Evolutionary conservation across 2,329 filamentous ascomycete species (phyloP).

Genomic region (Mycosphaerella sp.): DNA sequence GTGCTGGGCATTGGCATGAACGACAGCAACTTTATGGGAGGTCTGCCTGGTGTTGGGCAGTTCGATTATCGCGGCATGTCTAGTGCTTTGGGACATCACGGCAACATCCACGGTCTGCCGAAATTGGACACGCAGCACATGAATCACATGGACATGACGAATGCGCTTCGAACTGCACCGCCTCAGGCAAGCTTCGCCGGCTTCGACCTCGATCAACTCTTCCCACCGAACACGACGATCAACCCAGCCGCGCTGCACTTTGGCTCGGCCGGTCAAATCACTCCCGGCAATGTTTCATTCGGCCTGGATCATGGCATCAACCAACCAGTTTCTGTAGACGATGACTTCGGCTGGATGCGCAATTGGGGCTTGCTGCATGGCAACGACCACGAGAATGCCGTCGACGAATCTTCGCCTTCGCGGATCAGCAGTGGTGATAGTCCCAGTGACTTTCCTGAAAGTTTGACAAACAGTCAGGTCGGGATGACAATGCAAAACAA

Average conservation of each 20-base stretch:
- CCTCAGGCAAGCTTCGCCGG: constrained; percentile 62
- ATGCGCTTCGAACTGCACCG: constrained; percentile 73
- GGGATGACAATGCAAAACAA: constrained; percentile 25
- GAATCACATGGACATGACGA: constrained; percentile 53
- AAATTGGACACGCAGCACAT: constrained; percentile 75
- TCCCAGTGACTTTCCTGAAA: constrained; percentile 83
- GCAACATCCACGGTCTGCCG: constrained; percentile 61
- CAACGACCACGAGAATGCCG: constrained; percentile 55
- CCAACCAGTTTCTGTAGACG: constrained; percentile 57
- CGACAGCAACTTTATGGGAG: constrained; percentile 49
- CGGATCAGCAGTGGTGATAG: constrained; percentile 94
- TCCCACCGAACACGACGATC: constrained; percentile 58
- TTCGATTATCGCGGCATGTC: constrained; percentile 70
- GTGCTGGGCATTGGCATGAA: constrained; percentile 22
- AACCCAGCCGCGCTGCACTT: constrained; percentile 72
- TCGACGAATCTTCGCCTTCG: constrained; percentile 91
- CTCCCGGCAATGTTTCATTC: constrained; percentile 40
- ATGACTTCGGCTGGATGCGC: constrained; percentile 82
- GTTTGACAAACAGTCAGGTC: constrained; percentile 70
- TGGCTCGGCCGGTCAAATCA: constrained; percentile 51
- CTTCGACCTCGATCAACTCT: constrained; percentile 65
- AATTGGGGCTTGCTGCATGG: constrained; percentile 65
- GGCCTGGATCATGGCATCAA: constrained; percentile 29
- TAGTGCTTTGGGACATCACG: constrained; percentile 59
- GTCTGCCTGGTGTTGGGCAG: constrained; percentile 51